phyloP scores from a whole-genome alignment of 2,329 filamentous ascomycete genomes.

The Calonectria pauciramosa region DNA sequence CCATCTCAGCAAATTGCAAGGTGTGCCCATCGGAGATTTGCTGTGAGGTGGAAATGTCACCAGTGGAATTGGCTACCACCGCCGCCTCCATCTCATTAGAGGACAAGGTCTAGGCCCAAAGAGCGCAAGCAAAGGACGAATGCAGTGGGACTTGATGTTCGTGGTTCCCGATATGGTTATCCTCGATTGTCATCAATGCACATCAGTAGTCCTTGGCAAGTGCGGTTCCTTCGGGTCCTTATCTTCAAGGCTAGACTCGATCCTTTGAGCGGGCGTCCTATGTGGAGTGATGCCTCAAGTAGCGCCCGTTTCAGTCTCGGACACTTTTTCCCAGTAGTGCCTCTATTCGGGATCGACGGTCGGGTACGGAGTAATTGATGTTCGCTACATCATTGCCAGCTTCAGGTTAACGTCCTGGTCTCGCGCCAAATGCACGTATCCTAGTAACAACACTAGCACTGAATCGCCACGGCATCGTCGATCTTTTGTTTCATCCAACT shows the following conservation, averaged over 20 bases:
- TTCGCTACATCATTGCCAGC: not conserved
- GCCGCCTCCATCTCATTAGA: not conserved
- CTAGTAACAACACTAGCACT: not conserved
- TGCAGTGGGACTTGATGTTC: not conserved
- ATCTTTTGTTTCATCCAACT: not conserved
- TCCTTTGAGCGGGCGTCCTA: not conserved
- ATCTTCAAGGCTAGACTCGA: not conserved
- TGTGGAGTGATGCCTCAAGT: not conserved
- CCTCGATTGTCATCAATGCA: not conserved
- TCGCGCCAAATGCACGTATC: not conserved
- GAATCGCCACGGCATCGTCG: not conserved
- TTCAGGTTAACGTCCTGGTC: not conserved
- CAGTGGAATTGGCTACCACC: not conserved
- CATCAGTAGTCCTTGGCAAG: not conserved
- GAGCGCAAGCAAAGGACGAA: not conserved
- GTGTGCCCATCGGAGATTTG: not conserved
- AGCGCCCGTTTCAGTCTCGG: constrained; percentile 8
- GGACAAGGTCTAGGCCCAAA: not conserved
- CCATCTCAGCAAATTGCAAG: not conserved
- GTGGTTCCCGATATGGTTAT: not conserved
- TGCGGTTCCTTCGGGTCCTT: not conserved
- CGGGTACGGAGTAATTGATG: not conserved
- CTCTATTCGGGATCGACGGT: constrained; percentile 1
- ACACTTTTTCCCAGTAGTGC: not conserved
- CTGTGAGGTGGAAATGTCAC: not conserved